Conservation (phyloP, 805 yeast genomes). For the Candida nitratophila region DNA sequence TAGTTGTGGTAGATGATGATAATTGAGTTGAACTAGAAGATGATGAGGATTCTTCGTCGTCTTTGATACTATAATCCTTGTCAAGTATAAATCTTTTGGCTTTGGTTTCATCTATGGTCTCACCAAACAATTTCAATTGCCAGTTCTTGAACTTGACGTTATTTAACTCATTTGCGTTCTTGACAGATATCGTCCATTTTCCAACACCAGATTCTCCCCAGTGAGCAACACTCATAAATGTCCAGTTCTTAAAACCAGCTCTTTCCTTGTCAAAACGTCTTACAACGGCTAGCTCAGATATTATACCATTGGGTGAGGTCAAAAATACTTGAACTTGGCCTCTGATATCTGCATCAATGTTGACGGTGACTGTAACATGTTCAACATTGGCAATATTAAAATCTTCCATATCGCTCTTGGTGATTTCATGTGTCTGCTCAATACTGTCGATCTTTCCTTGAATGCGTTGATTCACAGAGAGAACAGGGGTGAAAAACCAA, state of each 20-base stretch:
- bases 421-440: conserved; percentile 37
- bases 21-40: neutral
- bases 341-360: conserved; percentile 55
- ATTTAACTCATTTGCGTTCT: conserved; percentile 32
- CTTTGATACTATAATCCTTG: conserved; percentile 36
- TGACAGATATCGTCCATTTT: conserved; percentile 69
- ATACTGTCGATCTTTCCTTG: conserved; percentile 14
- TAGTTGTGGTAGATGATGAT: conserved; percentile 2
- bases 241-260: conserved; percentile 74
- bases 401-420: conserved; percentile 38
- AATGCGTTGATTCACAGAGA: conserved; percentile 24
- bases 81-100: conserved; percentile 50
- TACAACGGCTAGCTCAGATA: conserved; percentile 64
- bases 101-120: conserved; percentile 53
- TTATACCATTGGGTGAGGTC: conserved; percentile 68
- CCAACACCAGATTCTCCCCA: conserved; percentile 89
- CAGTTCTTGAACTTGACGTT: conserved; percentile 49
- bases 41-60: conserved; percentile 6
- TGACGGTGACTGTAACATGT: conserved; percentile 78
- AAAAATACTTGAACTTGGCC: conserved; percentile 65
- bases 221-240: conserved; percentile 95
- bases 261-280: conserved; percentile 51
- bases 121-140: conserved; percentile 82
- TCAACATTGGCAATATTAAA: conserved; percentile 69
- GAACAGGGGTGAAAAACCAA: conserved; percentile 53